Evolutionary conservation across 192 early-diverging fungal genomes (phyloP), one percentile per base, ranked within the genome.

Genomic region (Backusella liffmaniae): DNA sequence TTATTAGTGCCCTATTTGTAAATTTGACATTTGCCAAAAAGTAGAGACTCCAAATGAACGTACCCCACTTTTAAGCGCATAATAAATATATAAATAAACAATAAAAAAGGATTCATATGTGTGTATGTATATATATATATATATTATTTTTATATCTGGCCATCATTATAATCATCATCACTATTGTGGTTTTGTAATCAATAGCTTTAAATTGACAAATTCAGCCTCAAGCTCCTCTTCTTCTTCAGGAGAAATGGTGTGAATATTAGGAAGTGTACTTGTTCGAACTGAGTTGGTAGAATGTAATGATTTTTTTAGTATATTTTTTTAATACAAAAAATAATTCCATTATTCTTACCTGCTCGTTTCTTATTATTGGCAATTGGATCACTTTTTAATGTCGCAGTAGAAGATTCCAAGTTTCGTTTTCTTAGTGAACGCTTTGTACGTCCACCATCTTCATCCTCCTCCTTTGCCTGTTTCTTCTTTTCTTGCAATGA

Each of bases 1-100:
- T 41, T 23, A 29, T 5, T 46, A 81, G 80, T 81, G 80, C 70
- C 80, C 80, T 35, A 75, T 81, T 35, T 81, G 80, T 67, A 81
- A 81, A 70, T 74, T 59, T 70, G 77, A 79, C 74, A 70, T 79
- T 41, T 79, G 77, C 44, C 72, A 66, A 35, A 73, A 73, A 37
- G 44, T 37, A 4, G 67, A 69, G 36, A 37, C 26, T n/a, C 56
- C 59, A 37, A 73, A 56, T 67, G 73, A 74, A 67, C 59, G 62
- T 32, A 74, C 73, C 44, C 65, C 73, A 42, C 73, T 74, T 44
- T 65, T 74, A 32, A 66, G 62, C 32, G 73, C 73, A 74, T 74
- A 72, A 72, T 23, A 66, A 26, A 26, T 26, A 26, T 26, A 23
- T 32, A 32, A 32, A 32, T 32, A 34, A 32, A 26, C 16, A 34